Base-by-base conservation (phyloP, 129 eudicot species). In the Chrysanthemum lavandulifolium region DNA sequence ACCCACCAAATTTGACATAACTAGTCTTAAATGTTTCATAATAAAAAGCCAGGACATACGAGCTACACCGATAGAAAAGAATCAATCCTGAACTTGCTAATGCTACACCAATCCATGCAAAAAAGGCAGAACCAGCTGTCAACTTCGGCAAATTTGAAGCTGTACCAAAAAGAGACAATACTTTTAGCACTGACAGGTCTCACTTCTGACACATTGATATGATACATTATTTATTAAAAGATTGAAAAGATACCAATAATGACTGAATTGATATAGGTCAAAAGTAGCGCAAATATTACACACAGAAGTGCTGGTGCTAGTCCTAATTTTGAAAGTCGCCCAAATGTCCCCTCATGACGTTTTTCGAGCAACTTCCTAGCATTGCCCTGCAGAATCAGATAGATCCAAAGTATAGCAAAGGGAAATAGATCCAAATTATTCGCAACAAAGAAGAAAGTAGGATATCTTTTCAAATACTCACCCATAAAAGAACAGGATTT, bases 41-140 rank as follows among this genome's bases (percentile, higher is more conserved):
- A 45, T 69, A 60, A 19, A 61, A 76, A 40, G 25, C 68, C 50
- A 6, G 59, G 45, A 69, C 51, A 59, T 90, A 95, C 97, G 97
- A 76, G 90, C 96, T 95, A 81, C 99, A 95, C 78, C 91, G 84
- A 64, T 84, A 95, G 68, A 95, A 95, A 80, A 85, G 72, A 77
- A 91, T 53, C 70, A 95, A 65, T 74, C 99, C 99, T 61, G 82
- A 72, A 59, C 87, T 74, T 60, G 97, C 97, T 23, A 84, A 80
- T 65, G 78, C 47, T 58, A 90, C 89, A 77, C 99, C 99, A 82
- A 86, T 72, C 99, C 99, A 95, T 7, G 97, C 97, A 84, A 86
- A 74, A 78, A 90, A 84, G 13, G 89, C 97, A 78, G 85, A 82
- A 18, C 90, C 91, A 79, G 93, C 89, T 12, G 97, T 85, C 82